Evolutionary conservation across 2,329 filamentous ascomycete species (phyloP).

Genomic region (Fusarium sp.): DNA sequence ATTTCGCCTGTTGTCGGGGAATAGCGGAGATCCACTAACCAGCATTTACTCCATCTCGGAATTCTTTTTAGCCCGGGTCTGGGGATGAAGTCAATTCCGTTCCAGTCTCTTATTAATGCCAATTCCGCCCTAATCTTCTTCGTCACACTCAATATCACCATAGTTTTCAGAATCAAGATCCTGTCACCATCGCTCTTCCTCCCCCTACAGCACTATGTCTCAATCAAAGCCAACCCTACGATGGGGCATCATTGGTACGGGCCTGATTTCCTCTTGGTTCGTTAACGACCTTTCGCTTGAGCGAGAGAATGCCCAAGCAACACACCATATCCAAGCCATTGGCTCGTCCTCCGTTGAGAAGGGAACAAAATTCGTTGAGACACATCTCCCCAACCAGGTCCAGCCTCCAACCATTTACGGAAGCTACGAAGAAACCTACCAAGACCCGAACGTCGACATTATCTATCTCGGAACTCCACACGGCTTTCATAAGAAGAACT

Average conservation of each 20-base stretch:
- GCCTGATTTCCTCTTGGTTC: conserved; percentile 63
- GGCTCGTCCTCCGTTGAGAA: conserved; percentile 59
- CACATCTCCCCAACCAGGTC: conserved; percentile 1
- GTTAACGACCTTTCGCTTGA: conserved; percentile 58
- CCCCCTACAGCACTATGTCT: not conserved
- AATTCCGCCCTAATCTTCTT: not conserved
- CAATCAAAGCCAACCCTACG: conserved; percentile 49
- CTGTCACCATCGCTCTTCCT: not conserved
- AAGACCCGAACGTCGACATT: conserved; percentile 59
- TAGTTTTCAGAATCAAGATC: too few relatives aligned
- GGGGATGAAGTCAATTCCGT: not conserved
- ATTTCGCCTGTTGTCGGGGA: not conserved
- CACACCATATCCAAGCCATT: conserved; percentile 60
- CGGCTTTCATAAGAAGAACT: conserved; percentile 60
- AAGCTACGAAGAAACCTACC: conserved; percentile 58
- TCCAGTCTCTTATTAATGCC: not conserved
- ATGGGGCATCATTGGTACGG: conserved; percentile 59
- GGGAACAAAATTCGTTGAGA: conserved; percentile 41
- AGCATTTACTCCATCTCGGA: not conserved
- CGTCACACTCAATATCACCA: too few relatives aligned
- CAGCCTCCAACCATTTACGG: conserved; percentile 54
- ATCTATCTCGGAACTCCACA: conserved; percentile 64
- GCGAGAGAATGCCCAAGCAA: conserved; percentile 55
- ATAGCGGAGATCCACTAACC: not conserved
- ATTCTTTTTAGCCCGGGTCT: conserved; percentile 6